Base-by-base conservation (phyloP, 2,329 filamentous ascomycete species). In the Diaporthe destruens region DNA sequence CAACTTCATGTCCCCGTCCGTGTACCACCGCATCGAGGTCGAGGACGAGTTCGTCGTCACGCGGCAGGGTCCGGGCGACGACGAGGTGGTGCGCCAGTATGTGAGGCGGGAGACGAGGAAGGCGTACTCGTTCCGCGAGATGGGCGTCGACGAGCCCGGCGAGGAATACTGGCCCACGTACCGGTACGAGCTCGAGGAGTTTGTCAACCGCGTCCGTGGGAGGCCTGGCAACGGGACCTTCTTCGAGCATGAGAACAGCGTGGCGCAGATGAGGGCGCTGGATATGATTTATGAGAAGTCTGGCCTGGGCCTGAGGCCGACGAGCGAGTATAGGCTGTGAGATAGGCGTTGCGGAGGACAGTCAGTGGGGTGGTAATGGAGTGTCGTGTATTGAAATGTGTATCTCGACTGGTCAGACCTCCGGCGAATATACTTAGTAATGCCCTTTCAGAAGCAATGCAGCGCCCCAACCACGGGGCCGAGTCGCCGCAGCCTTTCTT, bases 181-280 rank as follows among this genome's bases (percentile, higher is more conserved):
- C 76, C 80, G 84, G 9, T 80, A 86, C 75, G 82, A 85, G 79
- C 79, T 88, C 39, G 85, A 87, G 77, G 80, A 83, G 72, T 88
- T 88, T 75, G 84, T 87, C 16, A 83, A 87, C 77, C 78, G 77
- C 42, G 75, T 87, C 59, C 82, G 81, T 57, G 83, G 83, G 0
- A 78, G 81, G 1, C 72, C 81, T 69, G 80, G 79, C 8, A 78
- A 81, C 6, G 80, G 79, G 0, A 72, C 80, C 2, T 87, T 85
- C 84, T 78, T 87, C 9, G 76, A 78, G 20, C 76, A 75, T 1
- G 82, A 85, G 65, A 85, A 87, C 73, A 84, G 81, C 34, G 79
- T 87, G 32, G 76, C 76, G 25, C 83, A 82, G 80, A 85, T 85
- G 83, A 80, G 77, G 77, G 84, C 84, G 79, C 76, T 87, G 39